phyloP scores from a whole-genome alignment of 768 basidiomycete genomes.

The Auricularia cornea region DNA sequence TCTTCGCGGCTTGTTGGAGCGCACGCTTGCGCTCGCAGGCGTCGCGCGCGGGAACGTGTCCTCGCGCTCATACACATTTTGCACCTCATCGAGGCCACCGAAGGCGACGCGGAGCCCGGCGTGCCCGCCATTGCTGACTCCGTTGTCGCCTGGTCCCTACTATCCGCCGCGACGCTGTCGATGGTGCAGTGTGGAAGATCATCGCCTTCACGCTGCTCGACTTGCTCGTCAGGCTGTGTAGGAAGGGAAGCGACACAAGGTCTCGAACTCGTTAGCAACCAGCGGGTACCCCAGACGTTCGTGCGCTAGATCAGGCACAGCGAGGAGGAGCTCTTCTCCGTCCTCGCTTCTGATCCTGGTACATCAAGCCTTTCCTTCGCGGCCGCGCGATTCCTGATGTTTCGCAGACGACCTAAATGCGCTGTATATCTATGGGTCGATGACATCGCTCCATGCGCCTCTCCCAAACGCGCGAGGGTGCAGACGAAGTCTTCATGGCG shows the following conservation, averaged over 20 bases:
- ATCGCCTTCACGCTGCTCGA: conserved; percentile 89
- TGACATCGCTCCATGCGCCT: conserved; percentile 86
- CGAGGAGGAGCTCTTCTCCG: conserved; percentile 61
- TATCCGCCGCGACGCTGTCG: conserved; percentile 63
- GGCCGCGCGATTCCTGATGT: background rate
- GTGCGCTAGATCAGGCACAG: conserved; percentile 78
- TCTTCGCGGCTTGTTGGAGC: conserved; percentile 68
- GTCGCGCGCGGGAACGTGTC: conserved; percentile 90
- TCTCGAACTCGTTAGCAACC: too few species aligned
- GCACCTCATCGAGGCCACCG: conserved; percentile 45
- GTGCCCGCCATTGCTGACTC: conserved; percentile 60
- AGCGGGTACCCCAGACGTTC: conserved; percentile 58
- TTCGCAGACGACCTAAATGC: conserved; percentile 76
- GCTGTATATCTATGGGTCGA: conserved; percentile 90
- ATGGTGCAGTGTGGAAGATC: conserved; percentile 94
- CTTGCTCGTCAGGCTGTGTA: conserved; percentile 67
- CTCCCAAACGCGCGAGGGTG: conserved; percentile 73
- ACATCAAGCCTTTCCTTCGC: conserved; percentile 14
- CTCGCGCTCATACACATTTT: conserved; percentile 81
- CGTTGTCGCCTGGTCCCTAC: conserved; percentile 24
- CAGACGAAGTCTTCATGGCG: conserved; percentile 73
- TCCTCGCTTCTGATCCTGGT: conserved; percentile 90
- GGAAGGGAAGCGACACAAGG: too few species aligned
- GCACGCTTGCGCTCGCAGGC: conserved; percentile 70
- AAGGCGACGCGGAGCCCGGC: conserved; percentile 33